Evolutionary conservation across 257 asterid species (phyloP).

Genomic region (Plantago ovata): DNA sequence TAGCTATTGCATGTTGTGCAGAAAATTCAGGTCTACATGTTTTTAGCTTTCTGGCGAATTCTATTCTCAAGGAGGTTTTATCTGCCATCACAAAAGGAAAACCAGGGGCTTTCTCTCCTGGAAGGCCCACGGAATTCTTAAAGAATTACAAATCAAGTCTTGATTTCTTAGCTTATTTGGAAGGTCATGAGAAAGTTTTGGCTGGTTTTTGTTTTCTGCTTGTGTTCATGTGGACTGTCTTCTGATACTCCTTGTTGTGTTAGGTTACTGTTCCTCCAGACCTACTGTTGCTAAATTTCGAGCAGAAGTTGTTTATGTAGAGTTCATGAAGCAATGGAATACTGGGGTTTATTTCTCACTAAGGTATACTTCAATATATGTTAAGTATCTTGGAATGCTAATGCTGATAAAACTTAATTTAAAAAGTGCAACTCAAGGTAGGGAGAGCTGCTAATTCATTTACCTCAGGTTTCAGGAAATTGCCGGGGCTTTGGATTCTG

Average conservation of each 20-base stretch:
- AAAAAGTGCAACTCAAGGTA: slow-evolving; percentile 11
- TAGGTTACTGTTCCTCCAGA: slow-evolving; percentile 75
- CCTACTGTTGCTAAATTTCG: slow-evolving; percentile 69
- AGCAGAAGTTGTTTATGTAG: slow-evolving; percentile 68
- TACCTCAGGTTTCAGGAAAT: slow-evolving; percentile 93
- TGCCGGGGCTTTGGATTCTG: slow-evolving; percentile 94
- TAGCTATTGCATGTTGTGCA: slow-evolving; percentile 31
- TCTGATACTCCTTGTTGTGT: slow-evolving; percentile 29
- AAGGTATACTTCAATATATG: slow-evolving; percentile 41
- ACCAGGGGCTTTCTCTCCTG: slow-evolving; percentile 95
- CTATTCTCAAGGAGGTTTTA: slow-evolving; percentile 86
- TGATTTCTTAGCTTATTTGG: slow-evolving; percentile 77
- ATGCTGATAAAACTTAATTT: slow-evolving; percentile 8
- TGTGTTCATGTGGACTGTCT: slow-evolving; percentile 2
- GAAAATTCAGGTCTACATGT: slow-evolving; percentile 97
- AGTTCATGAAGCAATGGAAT: slow-evolving; percentile 95
- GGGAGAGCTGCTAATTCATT: slow-evolving; percentile 23
- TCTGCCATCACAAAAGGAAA: slow-evolving; percentile 83
- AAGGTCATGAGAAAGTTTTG: slow-evolving; percentile 49
- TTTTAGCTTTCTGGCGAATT: slow-evolving; percentile 88
- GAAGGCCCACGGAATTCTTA: slow-evolving; percentile 85
- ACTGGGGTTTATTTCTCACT: slow-evolving; percentile 86
- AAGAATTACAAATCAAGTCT: slow-evolving; percentile 88
- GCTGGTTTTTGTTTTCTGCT: slow-evolving; percentile 5
- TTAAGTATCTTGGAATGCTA: slow-evolving; percentile 20